Base-by-base conservation (phyloP, 1,284 basidiomycete species). In the Lignosus rhinocerotis region DNA sequence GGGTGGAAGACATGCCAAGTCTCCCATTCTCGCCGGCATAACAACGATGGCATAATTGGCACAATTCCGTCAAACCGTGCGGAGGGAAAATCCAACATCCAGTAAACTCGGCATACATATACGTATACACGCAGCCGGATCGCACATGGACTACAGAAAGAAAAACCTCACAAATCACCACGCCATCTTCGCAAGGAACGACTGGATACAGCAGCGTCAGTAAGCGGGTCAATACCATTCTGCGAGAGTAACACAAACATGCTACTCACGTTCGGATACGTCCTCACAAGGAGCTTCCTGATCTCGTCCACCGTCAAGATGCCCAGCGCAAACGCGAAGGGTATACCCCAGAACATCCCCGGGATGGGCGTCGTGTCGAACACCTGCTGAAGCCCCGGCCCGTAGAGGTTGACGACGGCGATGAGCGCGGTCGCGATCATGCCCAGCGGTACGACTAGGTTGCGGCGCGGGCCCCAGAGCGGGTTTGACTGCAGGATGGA, bases 301-400 rank as follows among this genome's bases (percentile, higher is more conserved):
- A 72, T 51, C 57, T 78, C 77, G 51, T 79, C 78, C 25, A 77
- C 56, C 8, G 66, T 68, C 57, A 78, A 58, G 12, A 79, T 68
- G 0, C 63, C 75, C 5, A 72, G 48, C 2, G 74, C 77, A 39
- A 78, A 79, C 1, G 64, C 68, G 53, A 78, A 78, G 5, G 77
- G 78, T 21, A 77, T 67, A 34, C 75, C 76, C 77, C 78, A 78
- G 68, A 76, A 78, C 73, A 73, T 78, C 1, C 68, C 67, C 2
- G 75, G 78, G 43, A 78, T 77, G 8, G 75, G 75, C 1, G 71
- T 60, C 10, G 78, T 78, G 19, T 48, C 50, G 48, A 78, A 79
- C 33, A 79, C 77, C 0, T 39, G n/a, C 58, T 77, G 71, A 10
- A 78, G 65, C 2, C 78, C 78, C 25, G 63, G 67, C 6, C 78